Evolutionary conservation across 805 yeast species (phyloP), one percentile per base, ranked within the genome.

Genomic region (Grigorovia humatica): DNA sequence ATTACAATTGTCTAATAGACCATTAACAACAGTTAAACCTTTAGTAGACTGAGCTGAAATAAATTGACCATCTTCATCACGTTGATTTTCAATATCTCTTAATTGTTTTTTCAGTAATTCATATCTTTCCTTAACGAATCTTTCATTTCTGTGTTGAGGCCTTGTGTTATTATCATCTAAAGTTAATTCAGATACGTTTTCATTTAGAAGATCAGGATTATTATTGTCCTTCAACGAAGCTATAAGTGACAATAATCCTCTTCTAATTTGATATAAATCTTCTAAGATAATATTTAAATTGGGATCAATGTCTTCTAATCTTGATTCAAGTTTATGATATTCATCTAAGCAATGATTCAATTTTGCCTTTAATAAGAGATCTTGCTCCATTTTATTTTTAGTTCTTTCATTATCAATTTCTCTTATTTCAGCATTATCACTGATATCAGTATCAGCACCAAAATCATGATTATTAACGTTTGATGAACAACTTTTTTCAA

Each of bases 1-100:
- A 63, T 82, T 81, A 65, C 96, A 87, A 63, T 88, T 95, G 66
- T 88, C 96, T 29, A 88, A 71, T 45, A 89, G 70, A 8, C 90
- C 91, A 62, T 84, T 83, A 48, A 85, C 67, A 1, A 83, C 81
- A 48, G 62, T 68, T 53, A 73, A 75, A 19, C 78, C 76, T 51
- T 68, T 64, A 50, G 61, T 67, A 35, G 42, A 18, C 19, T 45
- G 41, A 32, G 29, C 47, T 18, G 41, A n/a, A 30, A 45, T 30
- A 11, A 45, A 17, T 1, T 45, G 73, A 19, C 85, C 90, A 50
- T 71, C 74, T 9, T 74, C 67, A 59, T 81, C 83, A 55, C 88
- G 72, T 51, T 71, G 70, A 4, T 65, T 57, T 53, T 78, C 83
- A 48, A 80, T 60, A 43, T 64, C 68, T 35, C 65, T 66, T 48